Percentiles rank a stretch among this genome's conserved stretches.
These are phyloP conservation scores for Ascochyta viciae-villosae DNA, from an alignment of 2,329 filamentous ascomycete genomes.

Conservation along the genomic window DNA sequence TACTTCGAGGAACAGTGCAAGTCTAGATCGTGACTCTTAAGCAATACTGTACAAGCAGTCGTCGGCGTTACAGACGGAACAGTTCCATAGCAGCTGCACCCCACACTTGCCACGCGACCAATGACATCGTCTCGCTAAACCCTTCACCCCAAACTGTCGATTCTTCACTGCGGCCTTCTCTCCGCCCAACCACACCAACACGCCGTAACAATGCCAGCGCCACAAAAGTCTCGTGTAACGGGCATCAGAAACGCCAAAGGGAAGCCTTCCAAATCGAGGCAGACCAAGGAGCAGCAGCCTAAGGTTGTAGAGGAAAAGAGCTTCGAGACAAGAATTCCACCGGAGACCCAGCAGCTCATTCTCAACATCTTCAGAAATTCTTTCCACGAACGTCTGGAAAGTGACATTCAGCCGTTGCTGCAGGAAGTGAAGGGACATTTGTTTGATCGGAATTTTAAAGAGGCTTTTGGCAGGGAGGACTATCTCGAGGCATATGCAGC, in stretches of 20 bases:
- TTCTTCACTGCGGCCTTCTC: constrained; percentile 17
- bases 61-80: neutral
- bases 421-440: constrained; percentile 87
- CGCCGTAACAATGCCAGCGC: constrained; percentile 11
- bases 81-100: neutral
- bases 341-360: constrained; percentile 70
- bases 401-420: constrained; percentile 64
- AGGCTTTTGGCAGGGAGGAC: constrained; percentile 76
- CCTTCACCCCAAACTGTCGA: constrained; percentile 15
- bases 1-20: neutral
- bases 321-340: constrained; percentile 47
- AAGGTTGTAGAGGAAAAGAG: constrained; percentile 12
- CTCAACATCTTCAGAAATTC: constrained; percentile 75
- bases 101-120: constrained; percentile 8
- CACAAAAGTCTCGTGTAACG: constrained; percentile 6
- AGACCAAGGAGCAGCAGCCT: constrained; percentile 18
- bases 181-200: constrained; percentile 4
- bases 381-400: constrained; percentile 56
- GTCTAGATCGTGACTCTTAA: neutral
- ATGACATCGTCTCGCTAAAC: constrained; percentile 16
- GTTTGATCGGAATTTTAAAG: constrained; percentile 82
- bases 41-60: neutral
- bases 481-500: constrained; percentile 84
- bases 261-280: constrained; percentile 15
- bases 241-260: constrained; percentile 27